A percentile compares a stretch with the other conserved stretches of the same genome.
phyloP scores from a whole-genome alignment of 192 early-diverging fungal genomes.

The Helicostylum pulchrum region DNA sequence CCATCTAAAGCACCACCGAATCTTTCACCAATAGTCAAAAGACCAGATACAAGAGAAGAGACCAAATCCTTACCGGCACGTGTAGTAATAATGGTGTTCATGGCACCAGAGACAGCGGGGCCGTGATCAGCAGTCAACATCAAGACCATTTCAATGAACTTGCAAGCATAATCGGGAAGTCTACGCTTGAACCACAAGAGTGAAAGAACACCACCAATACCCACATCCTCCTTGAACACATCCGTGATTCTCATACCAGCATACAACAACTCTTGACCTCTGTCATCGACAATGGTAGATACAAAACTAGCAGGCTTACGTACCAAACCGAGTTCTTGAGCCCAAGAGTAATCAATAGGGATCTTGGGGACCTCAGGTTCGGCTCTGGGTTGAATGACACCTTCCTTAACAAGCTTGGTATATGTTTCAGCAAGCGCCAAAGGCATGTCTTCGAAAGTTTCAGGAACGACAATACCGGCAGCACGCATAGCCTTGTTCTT shows the following conservation, averaged over 20 bases:
- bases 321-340: slow-evolving; percentile 95
- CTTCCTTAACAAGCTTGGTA: slow-evolving; percentile 68
- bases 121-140: slow-evolving; percentile 99
- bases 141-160: slow-evolving; percentile 99
- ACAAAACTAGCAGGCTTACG: slow-evolving; percentile 98
- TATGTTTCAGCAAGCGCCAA: slow-evolving; percentile 75
- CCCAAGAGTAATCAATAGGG: slow-evolving; percentile 99
- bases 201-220: slow-evolving; percentile 95
- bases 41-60: slow-evolving; percentile 90
- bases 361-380: slow-evolving; percentile 98
- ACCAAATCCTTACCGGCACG: slow-evolving; percentile 98
- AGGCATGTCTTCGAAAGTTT: slow-evolving; percentile 95
- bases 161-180: slow-evolving; percentile 89
- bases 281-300: slow-evolving; percentile 98
- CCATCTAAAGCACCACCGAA: slow-evolving; percentile 98
- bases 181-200: slow-evolving; percentile 99
- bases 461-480: slow-evolving; percentile 88
- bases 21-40: slow-evolving; percentile 96
- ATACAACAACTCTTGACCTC: slow-evolving; percentile 97
- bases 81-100: slow-evolving; percentile 88
- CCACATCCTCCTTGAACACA: slow-evolving; percentile 98
- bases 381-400: slow-evolving; percentile 62
- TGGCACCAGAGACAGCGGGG: slow-evolving; percentile 93
- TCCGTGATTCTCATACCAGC: slow-evolving; percentile 98
- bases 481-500: slow-evolving; percentile 87